Base-by-base conservation (phyloP, 106 monocot genomes). In the Phalaenopsis equestris region DNA sequence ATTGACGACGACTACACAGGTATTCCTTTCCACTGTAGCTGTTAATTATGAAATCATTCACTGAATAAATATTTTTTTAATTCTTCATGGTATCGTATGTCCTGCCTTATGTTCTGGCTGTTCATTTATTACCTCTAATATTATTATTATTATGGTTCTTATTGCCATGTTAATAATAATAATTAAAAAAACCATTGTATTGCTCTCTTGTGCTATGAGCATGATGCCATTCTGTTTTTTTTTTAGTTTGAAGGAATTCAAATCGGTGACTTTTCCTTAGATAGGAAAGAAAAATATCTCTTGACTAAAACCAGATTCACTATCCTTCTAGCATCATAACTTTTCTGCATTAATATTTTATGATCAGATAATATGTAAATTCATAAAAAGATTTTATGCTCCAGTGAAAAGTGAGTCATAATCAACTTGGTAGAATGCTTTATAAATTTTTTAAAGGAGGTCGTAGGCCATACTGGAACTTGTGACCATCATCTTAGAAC, bases 1-100 rank as follows among this genome's bases (percentile, higher is more conserved):
- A 86, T 90, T 18, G 86, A 89, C 49, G 90, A 90, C 43, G 87
- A 90, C 81, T 90, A 90, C 84, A 90, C 96, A 90, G 96, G 96
- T 97, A 85, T 2, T 46, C 9, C 56, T 55, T 55, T 58, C 72
- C 79, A 12, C 52, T 12, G n/a, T 76, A 16, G 8, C 43, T 43
- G 45, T 61, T 70, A 42, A 2, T 74, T 18, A 39, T 45, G 19
- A 74, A 39, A 21, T 21, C 70, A 70, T 38, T 6, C 37, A 19
- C 19, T 45, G 17, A 7, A 43, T n/a, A 74, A 42, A 74, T 74
- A 72, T 72, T 72, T 14, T 72, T 72, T 41, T 23, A 45, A 9
- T 43, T 74, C 74, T 74, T 42, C 12, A 10, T 3, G 14, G 14
- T 39, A 70, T 39, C 38, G 11, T 70, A 70, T 70, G 14, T 70